These are phyloP conservation scores for Thinopyrum obtusiflorum DNA, from an alignment of 202 grass and related monocot genomes.

Conservation along the genomic window DNA sequence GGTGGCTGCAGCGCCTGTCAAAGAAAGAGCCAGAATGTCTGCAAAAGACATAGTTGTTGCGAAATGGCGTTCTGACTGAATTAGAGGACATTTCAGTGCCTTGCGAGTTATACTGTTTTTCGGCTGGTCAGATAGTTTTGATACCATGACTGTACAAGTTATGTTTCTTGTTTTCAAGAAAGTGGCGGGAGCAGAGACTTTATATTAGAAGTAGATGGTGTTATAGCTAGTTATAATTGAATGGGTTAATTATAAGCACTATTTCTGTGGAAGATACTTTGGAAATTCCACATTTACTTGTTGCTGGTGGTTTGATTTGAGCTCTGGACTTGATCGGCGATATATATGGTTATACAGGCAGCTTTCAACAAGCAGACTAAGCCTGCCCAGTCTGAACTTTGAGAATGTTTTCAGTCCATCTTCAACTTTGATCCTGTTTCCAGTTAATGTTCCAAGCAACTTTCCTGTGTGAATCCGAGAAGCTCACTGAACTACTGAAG, in stretches of 20 bases:
- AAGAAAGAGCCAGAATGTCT: constrained; percentile 41
- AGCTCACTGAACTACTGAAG: neutral
- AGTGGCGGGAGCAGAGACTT: neutral
- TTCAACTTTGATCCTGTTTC: neutral
- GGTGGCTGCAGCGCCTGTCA: constrained; percentile 21
- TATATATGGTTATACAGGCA: neutral
- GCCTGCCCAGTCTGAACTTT: neutral
- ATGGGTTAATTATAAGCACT: neutral
- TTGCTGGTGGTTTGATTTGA: neutral
- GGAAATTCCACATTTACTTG: neutral
- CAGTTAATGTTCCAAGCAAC: neutral
- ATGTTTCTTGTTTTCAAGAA: neutral
- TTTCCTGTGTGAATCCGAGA: neutral
- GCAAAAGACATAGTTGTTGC: constrained; percentile 60
- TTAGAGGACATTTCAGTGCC: neutral
- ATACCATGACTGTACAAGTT: neutral
- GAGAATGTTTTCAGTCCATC: neutral
- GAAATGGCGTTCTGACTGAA: constrained; percentile 76
- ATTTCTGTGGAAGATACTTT: neutral
- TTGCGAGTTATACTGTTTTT: neutral
- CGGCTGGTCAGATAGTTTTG: neutral
- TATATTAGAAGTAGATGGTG: neutral
- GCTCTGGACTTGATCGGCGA: neutral
- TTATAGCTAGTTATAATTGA: neutral
- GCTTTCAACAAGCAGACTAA: neutral